Evolutionary conservation across 306 rosid genomes (phyloP).

Genomic region (Cicer cuneatum): DNA sequence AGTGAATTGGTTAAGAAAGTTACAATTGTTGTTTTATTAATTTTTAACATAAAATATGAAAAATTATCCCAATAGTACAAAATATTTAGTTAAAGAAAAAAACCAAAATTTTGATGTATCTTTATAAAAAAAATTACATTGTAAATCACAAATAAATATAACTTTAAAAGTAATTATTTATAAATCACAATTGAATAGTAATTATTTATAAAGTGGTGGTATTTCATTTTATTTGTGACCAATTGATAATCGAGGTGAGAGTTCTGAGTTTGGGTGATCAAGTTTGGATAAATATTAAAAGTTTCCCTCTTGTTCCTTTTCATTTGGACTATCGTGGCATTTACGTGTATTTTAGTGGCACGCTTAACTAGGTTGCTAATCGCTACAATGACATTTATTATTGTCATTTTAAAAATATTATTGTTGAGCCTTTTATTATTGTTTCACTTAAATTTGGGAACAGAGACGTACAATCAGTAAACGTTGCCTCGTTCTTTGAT

Average conservation of each 20-base stretch:
- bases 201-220: not conserved
- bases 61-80: too few species aligned
- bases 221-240: not conserved
- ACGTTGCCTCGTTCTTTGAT: not conserved
- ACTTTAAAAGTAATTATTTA: too few species aligned
- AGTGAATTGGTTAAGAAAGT: too few species aligned
- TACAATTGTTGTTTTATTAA: too few species aligned
- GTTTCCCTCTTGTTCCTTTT: not conserved
- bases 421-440: not conserved
- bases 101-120: too few species aligned
- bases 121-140: too few species aligned
- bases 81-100: too few species aligned
- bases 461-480: not conserved
- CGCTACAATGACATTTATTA: not conserved
- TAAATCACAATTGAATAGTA: too few species aligned
- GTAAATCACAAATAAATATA: too few species aligned
- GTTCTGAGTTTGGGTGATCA: not conserved
- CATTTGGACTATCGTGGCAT: not conserved
- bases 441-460: not conserved
- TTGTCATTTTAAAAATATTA: not conserved
- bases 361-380: not conserved
- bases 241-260: not conserved
- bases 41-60: too few species aligned
- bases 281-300: not conserved
- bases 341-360: not conserved